A percentile compares a stretch with the other conserved stretches of the same genome.
Evolutionary conservation across 768 basidiomycete genomes (phyloP).

Genomic region (Mycena chlorophos): DNA sequence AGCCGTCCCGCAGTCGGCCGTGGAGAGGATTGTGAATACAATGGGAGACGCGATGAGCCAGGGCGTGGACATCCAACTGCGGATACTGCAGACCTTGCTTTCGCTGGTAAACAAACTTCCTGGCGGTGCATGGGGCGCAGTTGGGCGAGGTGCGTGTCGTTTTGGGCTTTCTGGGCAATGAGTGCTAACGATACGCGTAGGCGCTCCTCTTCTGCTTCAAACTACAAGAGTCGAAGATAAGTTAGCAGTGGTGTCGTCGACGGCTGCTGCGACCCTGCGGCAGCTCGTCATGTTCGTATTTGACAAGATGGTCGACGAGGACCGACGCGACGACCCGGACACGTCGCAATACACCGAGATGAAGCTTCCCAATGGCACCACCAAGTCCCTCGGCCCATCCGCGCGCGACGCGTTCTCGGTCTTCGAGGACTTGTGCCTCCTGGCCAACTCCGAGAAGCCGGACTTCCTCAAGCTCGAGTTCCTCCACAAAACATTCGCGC

Average conservation of each 20-base stretch:
- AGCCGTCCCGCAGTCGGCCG: conserved; percentile 78
- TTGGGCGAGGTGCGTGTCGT: conserved; percentile 75
- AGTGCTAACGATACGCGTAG: conserved; percentile 38
- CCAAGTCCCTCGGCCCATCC: conserved; percentile 65
- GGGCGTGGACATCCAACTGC: conserved; percentile 95
- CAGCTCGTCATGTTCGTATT: conserved; percentile 98
- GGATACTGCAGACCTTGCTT: conserved; percentile 88
- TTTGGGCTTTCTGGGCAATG: not conserved
- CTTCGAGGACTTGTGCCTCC: conserved; percentile 89
- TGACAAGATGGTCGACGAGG: conserved; percentile 87
- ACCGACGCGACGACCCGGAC: conserved; percentile 45
- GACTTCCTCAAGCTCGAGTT: conserved; percentile 78
- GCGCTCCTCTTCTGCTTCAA: conserved; percentile 93
- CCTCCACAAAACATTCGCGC: conserved; percentile 88
- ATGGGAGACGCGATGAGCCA: conserved; percentile 88
- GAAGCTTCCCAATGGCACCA: conserved; percentile 67
- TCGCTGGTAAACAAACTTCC: conserved; percentile 89
- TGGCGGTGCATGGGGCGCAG: conserved; percentile 72
- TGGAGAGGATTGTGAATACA: conserved; percentile 77
- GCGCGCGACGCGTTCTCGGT: conserved; percentile 84
- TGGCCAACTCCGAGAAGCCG: conserved; percentile 81
- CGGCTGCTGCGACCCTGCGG: conserved; percentile 92
- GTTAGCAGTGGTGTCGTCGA: conserved; percentile 95
- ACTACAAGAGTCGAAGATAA: conserved; percentile 91
- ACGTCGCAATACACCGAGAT: conserved; percentile 41